Evolutionary conservation across 345 rosid species (phyloP).

Genomic region (Euclidium syriacum): DNA sequence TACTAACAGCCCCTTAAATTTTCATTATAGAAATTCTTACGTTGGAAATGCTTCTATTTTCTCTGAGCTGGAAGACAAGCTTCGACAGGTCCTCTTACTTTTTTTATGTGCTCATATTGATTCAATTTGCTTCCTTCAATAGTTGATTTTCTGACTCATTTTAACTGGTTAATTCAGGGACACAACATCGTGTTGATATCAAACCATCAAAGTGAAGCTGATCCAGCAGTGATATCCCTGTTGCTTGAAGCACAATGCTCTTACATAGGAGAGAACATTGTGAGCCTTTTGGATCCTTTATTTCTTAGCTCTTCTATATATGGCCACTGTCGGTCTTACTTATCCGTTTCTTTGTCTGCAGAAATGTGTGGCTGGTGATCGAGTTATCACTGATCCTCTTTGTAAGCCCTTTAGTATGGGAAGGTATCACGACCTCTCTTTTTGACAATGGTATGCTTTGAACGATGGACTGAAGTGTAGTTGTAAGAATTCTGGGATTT

Average conservation of each 20-base stretch:
- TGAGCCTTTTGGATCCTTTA: conserved; percentile 31
- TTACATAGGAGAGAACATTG: conserved; percentile 67
- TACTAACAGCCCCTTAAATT: conserved; percentile 1
- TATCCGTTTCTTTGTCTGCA: conserved; percentile 35
- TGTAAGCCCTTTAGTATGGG: conserved; percentile 99
- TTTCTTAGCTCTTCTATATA: conserved; percentile 10
- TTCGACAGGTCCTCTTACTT: conserved; percentile 50
- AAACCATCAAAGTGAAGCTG: conserved; percentile 98
- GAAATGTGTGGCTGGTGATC: conserved; percentile 95
- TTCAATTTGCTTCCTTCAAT: neutral
- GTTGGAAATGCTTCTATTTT: conserved; percentile 70
- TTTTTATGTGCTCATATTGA: conserved; percentile 1
- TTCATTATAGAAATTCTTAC: conserved; percentile 67
- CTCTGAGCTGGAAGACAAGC: conserved; percentile 66
- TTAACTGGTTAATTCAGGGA: conserved; percentile 50
- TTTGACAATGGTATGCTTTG: conserved; percentile 26
- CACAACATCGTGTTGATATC: conserved; percentile 83
- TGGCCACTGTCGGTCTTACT: conserved; percentile 14
- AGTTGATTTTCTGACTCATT: conserved; percentile 3
- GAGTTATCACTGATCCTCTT: conserved; percentile 94
- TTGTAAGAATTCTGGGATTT: conserved; percentile 12
- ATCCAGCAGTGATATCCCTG: conserved; percentile 82
- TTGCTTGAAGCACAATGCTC: conserved; percentile 73
- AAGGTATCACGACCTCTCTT: conserved; percentile 48
- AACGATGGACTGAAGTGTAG: conserved; percentile 21